Base-by-base conservation (phyloP, 768 basidiomycete species). In the Boletus rufocinnamomeus region DNA sequence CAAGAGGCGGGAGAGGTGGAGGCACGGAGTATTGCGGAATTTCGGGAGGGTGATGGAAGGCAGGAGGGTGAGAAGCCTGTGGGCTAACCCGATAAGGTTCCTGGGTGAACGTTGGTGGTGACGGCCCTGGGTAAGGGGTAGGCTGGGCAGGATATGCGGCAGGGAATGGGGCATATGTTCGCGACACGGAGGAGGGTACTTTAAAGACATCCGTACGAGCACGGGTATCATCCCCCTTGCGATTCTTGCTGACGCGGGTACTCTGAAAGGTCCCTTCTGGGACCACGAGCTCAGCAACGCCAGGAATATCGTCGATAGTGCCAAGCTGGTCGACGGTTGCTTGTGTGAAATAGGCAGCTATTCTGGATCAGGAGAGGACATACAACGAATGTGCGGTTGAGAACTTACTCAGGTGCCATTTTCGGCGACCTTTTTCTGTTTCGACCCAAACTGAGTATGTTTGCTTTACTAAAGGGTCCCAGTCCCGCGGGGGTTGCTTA, bases 331-430 rank as follows among this genome's bases (percentile, higher is more conserved):
- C 87, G 28, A 91, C 84, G 0, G 87, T 89, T 5, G 80, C 76
- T 62, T 90, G 88, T 30, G 91, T 89, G 69, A 91, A 93, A 72
- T 93, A 93, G 5, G 91, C 89, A 70, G 88, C 91, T 92, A 72
- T 58, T 59, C 50, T 56, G n/a, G 50, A 57, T 72, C 45, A 72
- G 67, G 64, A 64, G 54, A 51, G 50, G 52, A 52, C 32, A 38
- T 40, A 50, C n/a, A 44, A 50, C 17, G 27, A 37, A 55, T 34
- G 32, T 16, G 25, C 19, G 34, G 49, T 43, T 59, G 25, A 59
- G 40, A 49, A 75, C 85, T 70, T 69, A 91, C 90, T 91, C 43
- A 93, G 77, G 70, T 92, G 91, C 91, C 89, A 91, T 74, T 93
- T 93, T 49, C 86, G 80, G 55, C 77, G 77, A 43, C 88, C 86